Evolutionary conservation across 2,329 filamentous ascomycete species (phyloP).

Genomic region (Thelonectria discophora): DNA sequence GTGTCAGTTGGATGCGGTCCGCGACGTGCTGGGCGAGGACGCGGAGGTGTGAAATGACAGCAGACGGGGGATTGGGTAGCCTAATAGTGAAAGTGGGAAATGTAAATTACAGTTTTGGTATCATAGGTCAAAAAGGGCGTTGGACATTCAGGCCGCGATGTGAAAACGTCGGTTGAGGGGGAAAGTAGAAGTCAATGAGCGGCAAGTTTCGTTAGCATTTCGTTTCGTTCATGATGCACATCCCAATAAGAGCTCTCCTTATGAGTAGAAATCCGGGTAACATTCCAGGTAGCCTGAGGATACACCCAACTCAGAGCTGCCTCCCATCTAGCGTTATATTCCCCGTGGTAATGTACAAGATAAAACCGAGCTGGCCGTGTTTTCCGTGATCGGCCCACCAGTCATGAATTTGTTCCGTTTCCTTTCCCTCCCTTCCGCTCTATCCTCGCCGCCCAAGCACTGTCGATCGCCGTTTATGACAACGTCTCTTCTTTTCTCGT

Average conservation of each 20-base stretch:
- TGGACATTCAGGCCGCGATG: slow-evolving; percentile 35
- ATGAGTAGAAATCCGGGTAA: slow-evolving; percentile 27
- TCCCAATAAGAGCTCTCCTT: not conserved
- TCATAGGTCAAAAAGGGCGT: slow-evolving; percentile 35
- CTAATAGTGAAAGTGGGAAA: slow-evolving; percentile 20
- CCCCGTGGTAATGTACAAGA: slow-evolving; percentile 40
- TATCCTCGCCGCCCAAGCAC: slow-evolving; percentile 14
- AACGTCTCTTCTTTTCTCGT: slow-evolving; percentile 7
- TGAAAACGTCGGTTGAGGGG: slow-evolving; percentile 35
- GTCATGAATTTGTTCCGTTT: slow-evolving; percentile 5
- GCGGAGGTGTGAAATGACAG: slow-evolving; percentile 48
- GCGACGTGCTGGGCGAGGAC: slow-evolving; percentile 63
- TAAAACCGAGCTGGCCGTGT: slow-evolving; percentile 31
- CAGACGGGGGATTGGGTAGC: slow-evolving; percentile 6
- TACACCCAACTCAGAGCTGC: slow-evolving; percentile 12
- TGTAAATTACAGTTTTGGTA: slow-evolving; percentile 38
- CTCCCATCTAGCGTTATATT: slow-evolving; percentile 22
- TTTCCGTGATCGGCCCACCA: slow-evolving; percentile 23
- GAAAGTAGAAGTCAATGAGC: slow-evolving; percentile 10
- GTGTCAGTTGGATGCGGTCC: slow-evolving; percentile 69
- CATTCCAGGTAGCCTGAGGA: slow-evolving; percentile 19
- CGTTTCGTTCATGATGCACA: not conserved
- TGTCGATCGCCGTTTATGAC: slow-evolving; percentile 25
- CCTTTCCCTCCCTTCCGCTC: slow-evolving; percentile 9
- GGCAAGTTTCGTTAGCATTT: not conserved